Base-by-base conservation (phyloP, 805 yeast species). In the Candida parachauliodes region DNA sequence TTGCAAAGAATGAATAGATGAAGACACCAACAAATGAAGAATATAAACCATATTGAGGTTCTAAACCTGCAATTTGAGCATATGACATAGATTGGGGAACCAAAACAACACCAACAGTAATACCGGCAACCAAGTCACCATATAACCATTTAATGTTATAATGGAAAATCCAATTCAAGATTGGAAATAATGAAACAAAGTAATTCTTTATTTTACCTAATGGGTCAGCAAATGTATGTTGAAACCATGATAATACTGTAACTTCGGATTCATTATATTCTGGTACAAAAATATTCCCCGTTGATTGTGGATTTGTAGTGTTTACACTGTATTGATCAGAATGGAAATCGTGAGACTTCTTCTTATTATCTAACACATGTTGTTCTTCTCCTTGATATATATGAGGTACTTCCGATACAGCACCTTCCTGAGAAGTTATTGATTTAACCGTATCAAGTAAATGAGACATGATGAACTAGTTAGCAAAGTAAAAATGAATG, bases 41-140 rank as follows among this genome's bases (percentile, higher is more conserved):
- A 62, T 89, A 89, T 32, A 89, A 74, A 34, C 97, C 97, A 51
- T 81, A 89, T 58, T 88, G 83, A 5, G 95, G 79, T 4, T 79
- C 70, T 43, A 89, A 72, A 4, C 84, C 80, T 5, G 97, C 97
- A 44, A 89, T 65, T 54, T 76, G 79, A 7, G 97, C 97, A 56
- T 89, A 89, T 0, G 96, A 88, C 97, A 89, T 89, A 3, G 93
- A 81, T 61, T 89, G 97, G 3, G 97, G 97, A 21, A 89, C 96
- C 47, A 88, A 72, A 14, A 89, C 96, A 44, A 85, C 79, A 31
- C 97, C 97, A 15, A 89, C 95, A 1, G 97, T 87, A 42, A 89
- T 72, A 57, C 97, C 97, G 2, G 97, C 96, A 39, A 88, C 80
- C 45, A 89, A 59, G 60, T 89, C 97, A 21, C 87, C 77, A 41